Base-by-base conservation (phyloP, 805 yeast species). In the Spathaspora arborariae region DNA sequence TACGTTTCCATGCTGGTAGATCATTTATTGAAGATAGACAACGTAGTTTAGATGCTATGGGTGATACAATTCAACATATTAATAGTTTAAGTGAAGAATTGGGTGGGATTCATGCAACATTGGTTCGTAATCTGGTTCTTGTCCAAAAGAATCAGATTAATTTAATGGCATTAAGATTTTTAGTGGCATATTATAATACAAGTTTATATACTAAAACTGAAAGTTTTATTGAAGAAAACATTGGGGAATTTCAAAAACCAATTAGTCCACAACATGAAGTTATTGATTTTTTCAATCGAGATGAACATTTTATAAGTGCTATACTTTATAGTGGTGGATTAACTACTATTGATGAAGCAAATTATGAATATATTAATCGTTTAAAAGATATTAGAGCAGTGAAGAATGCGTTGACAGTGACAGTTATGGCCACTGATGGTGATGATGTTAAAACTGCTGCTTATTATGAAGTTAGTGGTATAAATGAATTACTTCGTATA, bases 1-100 rank as follows among this genome's bases (percentile, higher is more conserved):
- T 92, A 39, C 75, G 85, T 47, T 82, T 89, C 58, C 86, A 88
- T 55, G 83, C 95, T 1, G 90, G 87, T 42, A 75, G 73, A 43
- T 81, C 87, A 5, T 78, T 77, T 39, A 81, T 79, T 39, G 78
- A 76, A 16, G 80, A 77, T 52, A 68, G 73, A 22, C 88, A 84
- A 43, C 79, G 96, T 56, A 81, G 82, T 44, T 64, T 76, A 24
- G 75, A 83, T 41, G 76, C 84, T 16, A 78, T 88, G 67, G 97
- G 97, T 42, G 97, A 90, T 56, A 78, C 85, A 47, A 82, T 91
- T 41, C 83, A 91, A 20, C 90, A 89, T 62, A 81, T 91, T 46
- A 90, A 92, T 64, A 94, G 85, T 41, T 69, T 84, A 26, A 86
- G 80, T 59, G 75, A 78, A 13, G 79, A 76, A 15, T 64, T 62